Base-by-base conservation (phyloP, 2,329 filamentous ascomycete genomes). In the Penicillium verrucosum region DNA sequence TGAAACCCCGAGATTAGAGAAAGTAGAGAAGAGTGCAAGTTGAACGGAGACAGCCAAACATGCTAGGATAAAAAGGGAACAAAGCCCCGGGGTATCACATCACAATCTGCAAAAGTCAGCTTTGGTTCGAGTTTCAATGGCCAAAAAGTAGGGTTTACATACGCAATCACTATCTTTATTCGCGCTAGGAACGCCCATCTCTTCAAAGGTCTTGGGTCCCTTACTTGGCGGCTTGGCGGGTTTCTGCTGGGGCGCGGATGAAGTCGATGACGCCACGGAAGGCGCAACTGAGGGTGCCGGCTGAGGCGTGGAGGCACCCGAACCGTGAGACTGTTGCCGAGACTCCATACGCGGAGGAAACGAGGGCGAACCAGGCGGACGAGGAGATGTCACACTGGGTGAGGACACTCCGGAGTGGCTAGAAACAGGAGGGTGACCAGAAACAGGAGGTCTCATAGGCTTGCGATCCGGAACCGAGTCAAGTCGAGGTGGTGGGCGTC, bases 121-220 rank as follows among this genome's bases (percentile, higher is more conserved):
- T 55, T 43, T 25, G 21, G 37, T 32, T 34, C 16, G 34, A 38
- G 16, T 14, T n/a, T 27, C 3, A 16, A 34, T 12, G 18, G 32
- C 4, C 30, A n/a, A n/a, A 12, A 4, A 29, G 11, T 10, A 29
- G n/a, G 34, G 36, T 46, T 54, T 23, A 79, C 83, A 79, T 85
- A 97, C 92, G 80, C 93, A 99, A 76, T 97, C 92, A 64, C 85
- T 84, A n/a, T 96, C 90, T 60, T 87, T 83, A 75, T 94, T 92
- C 46, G 82, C 86, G 67, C 87, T 83, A 7, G 92, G 90, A 66
- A 99, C 93, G 38, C 94, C 94, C 94, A 99, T 99, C 71, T 95
- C 92, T 71, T 97, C 93, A 73, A 99, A 99, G 0, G 94, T 97
- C 67, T 94, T 90, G 1, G 94, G 93, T 11, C 93, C 94, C 70